Conservation (phyloP, 2,329 filamentous ascomycete species). For the Coniella lustricola region DNA sequence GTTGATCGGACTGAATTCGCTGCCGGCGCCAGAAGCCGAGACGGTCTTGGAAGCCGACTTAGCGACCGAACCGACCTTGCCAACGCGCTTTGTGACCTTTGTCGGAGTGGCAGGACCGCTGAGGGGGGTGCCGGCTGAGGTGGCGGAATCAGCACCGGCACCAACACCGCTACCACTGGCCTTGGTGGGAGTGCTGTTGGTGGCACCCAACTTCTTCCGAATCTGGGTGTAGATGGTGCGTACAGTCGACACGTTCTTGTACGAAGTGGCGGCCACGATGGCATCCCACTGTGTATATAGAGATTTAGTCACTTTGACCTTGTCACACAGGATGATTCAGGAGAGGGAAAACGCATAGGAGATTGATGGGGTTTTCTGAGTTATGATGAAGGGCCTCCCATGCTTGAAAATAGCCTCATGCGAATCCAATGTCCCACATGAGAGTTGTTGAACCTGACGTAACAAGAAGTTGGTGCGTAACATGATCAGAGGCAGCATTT, state of each 20-base stretch:
- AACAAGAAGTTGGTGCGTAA: no score
- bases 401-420: no score
- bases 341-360: no score
- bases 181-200: background rate
- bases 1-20: no score
- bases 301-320: background rate
- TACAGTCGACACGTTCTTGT: conserved; percentile 15
- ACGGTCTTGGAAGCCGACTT: conserved; percentile 7
- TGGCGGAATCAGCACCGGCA: background rate
- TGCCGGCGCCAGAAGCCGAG: no score
- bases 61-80: conserved; percentile 7
- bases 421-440: no score
- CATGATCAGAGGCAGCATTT: no score
- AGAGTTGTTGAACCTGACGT: no score
- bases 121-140: background rate
- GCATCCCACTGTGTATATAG: conserved; percentile 14
- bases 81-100: conserved; percentile 11
- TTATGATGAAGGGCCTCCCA: no score
- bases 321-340: background rate
- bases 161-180: background rate
- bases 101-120: conserved; percentile 3
- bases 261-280: conserved; percentile 3
- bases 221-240: conserved; percentile 17
- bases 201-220: conserved; percentile 12
- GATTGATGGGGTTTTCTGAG: no score